Percentiles rank a stretch among this genome's conserved stretches.
phyloP scores from a whole-genome alignment of 768 basidiomycete genomes.

The Amanita molliuscula region DNA sequence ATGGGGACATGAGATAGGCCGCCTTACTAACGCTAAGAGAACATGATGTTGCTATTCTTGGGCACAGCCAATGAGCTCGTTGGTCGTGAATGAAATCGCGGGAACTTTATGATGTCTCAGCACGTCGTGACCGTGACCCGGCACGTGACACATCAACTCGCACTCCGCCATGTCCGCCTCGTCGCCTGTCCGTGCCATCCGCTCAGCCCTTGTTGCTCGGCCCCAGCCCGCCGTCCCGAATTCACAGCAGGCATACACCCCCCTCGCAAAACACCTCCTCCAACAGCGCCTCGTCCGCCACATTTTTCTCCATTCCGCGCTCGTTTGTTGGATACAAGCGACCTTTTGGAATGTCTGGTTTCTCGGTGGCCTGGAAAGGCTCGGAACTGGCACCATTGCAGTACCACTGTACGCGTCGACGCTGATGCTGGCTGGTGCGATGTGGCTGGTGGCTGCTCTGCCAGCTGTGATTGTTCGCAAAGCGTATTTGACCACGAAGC shows the following conservation, averaged over 20 bases:
- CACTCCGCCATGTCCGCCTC: background rate
- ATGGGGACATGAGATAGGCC: too few species aligned
- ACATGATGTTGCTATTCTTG: too few species aligned
- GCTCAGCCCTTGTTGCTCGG: conserved; percentile 24
- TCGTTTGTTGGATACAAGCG: conserved; percentile 34
- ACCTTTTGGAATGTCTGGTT: conserved; percentile 34
- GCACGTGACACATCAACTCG: background rate
- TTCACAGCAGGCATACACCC: conserved; percentile 50
- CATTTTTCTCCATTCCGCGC: conserved; percentile 41
- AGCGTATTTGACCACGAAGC: conserved; percentile 44
- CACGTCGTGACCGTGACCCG: background rate
- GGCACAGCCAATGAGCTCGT: too few species aligned
- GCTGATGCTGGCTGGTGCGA: conserved; percentile 25
- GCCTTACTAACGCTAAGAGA: too few species aligned
- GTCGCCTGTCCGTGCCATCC: background rate
- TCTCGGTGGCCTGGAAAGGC: conserved; percentile 21
- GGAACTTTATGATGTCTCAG: too few species aligned
- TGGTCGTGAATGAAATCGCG: too few species aligned
- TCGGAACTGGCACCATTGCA: conserved; percentile 22
- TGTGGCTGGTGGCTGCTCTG: conserved; percentile 44
- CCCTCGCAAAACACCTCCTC: conserved; percentile 51
- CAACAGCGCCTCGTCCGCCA: conserved; percentile 46
- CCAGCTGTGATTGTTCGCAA: conserved; percentile 54
- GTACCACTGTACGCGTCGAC: conserved; percentile 34
- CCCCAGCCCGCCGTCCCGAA: conserved; percentile 47